Percentiles rank a stretch among this genome's conserved stretches.
Conservation (phyloP, 352 stramenopile species). For the Elongisporangium anandrum region DNA sequence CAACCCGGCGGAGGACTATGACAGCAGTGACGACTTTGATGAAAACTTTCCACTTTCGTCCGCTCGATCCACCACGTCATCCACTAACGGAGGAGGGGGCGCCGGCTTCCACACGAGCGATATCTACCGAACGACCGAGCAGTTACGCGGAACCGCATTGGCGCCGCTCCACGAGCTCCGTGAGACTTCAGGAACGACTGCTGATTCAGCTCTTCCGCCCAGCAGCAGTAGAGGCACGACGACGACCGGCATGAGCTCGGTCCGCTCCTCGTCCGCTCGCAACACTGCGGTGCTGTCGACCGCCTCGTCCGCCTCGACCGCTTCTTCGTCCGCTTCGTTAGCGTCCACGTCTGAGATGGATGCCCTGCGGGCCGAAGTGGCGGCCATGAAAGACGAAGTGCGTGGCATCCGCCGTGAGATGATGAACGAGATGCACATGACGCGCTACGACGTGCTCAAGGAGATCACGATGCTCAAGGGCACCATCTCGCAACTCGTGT, state of each 20-base stretch:
- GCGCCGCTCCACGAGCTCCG: conserved; percentile 43
- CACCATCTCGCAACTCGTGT: conserved; percentile 57
- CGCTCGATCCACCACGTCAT: not conserved
- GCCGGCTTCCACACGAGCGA: conserved; percentile 19
- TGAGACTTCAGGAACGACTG: conserved; percentile 26
- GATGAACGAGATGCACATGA: conserved; percentile 83
- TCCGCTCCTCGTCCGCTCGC: not conserved
- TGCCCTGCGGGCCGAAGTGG: conserved; percentile 45
- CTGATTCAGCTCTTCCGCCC: conserved; percentile 19
- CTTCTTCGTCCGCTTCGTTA: not conserved
- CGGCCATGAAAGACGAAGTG: conserved; percentile 63
- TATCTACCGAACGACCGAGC: conserved; percentile 55
- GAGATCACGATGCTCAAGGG: conserved; percentile 78
- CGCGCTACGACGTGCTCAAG: conserved; percentile 83
- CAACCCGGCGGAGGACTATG: not conserved
- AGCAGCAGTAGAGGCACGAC: not conserved
- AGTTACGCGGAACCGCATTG: conserved; percentile 48
- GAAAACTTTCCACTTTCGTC: not conserved
- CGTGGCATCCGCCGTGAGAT: conserved; percentile 66
- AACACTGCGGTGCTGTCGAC: not conserved
- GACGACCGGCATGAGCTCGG: not conserved
- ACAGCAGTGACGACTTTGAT: not conserved
- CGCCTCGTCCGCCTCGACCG: not conserved
- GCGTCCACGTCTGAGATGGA: conserved; percentile 15
- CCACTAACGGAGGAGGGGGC: not conserved